These are phyloP conservation scores for Prunus mira DNA, from an alignment of 306 rosid genomes.

Conservation along the genomic window DNA sequence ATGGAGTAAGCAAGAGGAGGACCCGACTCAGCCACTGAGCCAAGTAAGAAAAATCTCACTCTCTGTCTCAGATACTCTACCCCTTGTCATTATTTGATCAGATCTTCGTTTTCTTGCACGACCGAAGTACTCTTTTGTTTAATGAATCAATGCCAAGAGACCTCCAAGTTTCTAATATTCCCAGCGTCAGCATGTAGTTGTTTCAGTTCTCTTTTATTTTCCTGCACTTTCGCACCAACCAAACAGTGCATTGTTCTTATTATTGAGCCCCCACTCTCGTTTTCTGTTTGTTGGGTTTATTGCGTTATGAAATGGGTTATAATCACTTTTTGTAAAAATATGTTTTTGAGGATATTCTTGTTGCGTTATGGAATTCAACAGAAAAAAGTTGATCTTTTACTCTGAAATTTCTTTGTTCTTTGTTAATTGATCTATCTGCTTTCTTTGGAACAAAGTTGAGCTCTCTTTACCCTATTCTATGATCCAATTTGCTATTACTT, in stretches of 20 bases:
- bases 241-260: not conserved
- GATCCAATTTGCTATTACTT: not conserved
- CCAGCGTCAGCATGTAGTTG: not conserved
- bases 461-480: not conserved
- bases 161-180: not conserved
- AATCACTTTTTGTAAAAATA: not conserved
- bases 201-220: not conserved
- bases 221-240: not conserved
- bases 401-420: not conserved
- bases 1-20: not conserved
- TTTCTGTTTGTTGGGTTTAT: conserved; percentile 4
- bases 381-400: not conserved
- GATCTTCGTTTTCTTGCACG: not conserved
- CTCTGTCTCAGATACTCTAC: not conserved
- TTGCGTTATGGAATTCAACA: not conserved
- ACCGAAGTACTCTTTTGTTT: not conserved
- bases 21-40: not conserved
- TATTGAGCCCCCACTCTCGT: not conserved
- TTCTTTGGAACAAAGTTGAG: conserved; percentile 1
- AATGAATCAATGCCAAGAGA: not conserved
- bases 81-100: not conserved
- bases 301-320: not conserved
- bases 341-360: not conserved
- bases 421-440: conserved; percentile 22
- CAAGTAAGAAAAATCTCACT: conserved; percentile 1